Percentiles rank a stretch among this genome's conserved stretches.
phyloP scores from a whole-genome alignment of 2,329 filamentous ascomycete genomes.

The Penicillium sp. region DNA sequence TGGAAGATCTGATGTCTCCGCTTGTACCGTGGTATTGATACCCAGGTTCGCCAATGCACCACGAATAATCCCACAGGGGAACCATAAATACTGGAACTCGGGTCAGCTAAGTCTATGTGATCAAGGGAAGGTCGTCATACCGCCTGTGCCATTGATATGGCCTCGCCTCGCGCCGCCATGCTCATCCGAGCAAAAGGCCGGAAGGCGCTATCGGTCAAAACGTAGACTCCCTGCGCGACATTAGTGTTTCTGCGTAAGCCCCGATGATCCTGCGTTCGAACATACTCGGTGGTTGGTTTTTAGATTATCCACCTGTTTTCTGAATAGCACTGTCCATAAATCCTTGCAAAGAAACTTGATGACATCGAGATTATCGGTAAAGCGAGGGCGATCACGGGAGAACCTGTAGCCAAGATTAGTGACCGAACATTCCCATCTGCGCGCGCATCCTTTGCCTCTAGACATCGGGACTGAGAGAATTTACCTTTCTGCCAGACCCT shows the following conservation, averaged over 20 bases:
- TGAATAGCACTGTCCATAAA: constrained; percentile 89
- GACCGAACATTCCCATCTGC: not conserved
- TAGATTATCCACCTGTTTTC: constrained; percentile 97
- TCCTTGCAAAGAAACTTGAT: constrained; percentile 99
- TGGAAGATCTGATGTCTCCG: constrained; percentile 83
- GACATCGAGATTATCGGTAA: constrained; percentile 87
- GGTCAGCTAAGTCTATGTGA: not conserved
- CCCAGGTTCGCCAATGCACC: constrained; percentile 92
- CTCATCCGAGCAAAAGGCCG: constrained; percentile 88
- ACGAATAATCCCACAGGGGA: constrained; percentile 88
- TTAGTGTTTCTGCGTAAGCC: not conserved
- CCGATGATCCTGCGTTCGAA: not conserved
- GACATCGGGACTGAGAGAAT: not conserved
- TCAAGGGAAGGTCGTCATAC: constrained; percentile 51
- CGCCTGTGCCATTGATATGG: constrained; percentile 73
- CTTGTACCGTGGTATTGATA: constrained; percentile 86
- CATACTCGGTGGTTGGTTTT: constrained; percentile 92
- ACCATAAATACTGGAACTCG: constrained; percentile 75
- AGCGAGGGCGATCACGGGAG: constrained; percentile 71
- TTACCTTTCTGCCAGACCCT: constrained; percentile 87
- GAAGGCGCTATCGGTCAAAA: constrained; percentile 90
- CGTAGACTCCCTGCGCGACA: constrained; percentile 75
- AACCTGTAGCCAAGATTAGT: constrained; percentile 29
- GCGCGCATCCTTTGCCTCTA: not conserved
- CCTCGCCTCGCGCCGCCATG: constrained; percentile 72